Percentiles rank a stretch among this genome's conserved stretches.
phyloP scores from a whole-genome alignment of 2,329 filamentous ascomycete genomes.

The Sporothrix schenckii region DNA sequence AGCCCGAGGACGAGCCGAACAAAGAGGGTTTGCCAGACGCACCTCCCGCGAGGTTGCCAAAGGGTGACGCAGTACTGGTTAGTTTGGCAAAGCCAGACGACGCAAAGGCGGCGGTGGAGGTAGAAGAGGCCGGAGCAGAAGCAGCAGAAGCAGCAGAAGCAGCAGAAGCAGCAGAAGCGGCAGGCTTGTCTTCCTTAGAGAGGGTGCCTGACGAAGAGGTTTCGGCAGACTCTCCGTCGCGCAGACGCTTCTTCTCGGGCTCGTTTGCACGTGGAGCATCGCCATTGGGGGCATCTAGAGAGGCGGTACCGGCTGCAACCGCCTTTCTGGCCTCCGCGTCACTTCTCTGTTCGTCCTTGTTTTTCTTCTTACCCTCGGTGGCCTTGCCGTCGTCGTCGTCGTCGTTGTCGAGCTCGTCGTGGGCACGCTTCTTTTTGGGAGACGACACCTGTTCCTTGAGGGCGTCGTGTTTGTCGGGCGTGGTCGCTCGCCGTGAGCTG shows the following conservation, averaged over 20 bases:
- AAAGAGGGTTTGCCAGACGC: conserved; percentile 50
- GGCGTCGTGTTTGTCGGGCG: conserved; percentile 41
- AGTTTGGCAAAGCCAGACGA: conserved; percentile 70
- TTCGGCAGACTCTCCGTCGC: conserved; percentile 49
- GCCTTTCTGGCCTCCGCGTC: neutral
- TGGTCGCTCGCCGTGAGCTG: conserved; percentile 31
- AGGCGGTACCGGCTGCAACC: conserved; percentile 48
- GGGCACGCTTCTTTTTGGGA: conserved; percentile 68
- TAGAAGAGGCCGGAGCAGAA: conserved; percentile 43
- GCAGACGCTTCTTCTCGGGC: conserved; percentile 67
- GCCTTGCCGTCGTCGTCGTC: conserved; percentile 43
- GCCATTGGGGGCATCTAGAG: conserved; percentile 36
- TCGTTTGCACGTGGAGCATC: conserved; percentile 47
- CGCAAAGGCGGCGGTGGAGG: conserved; percentile 62
- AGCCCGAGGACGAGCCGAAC: conserved; percentile 54
- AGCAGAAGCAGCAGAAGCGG: conserved; percentile 48
- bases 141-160: conserved; percentile 49
- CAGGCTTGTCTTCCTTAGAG: conserved; percentile 20
- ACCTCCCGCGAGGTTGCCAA: conserved; percentile 56
- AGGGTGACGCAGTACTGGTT: conserved; percentile 65
- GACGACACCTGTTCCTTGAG: conserved; percentile 58
- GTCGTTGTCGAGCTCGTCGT: conserved; percentile 60
- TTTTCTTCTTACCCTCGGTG: conserved; percentile 47
- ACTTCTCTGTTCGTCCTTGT: conserved; percentile 44
- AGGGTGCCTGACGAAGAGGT: neutral